phyloP scores from a whole-genome alignment of 2,329 filamentous ascomycete genomes.

The Colletotrichum chlorophyti region DNA sequence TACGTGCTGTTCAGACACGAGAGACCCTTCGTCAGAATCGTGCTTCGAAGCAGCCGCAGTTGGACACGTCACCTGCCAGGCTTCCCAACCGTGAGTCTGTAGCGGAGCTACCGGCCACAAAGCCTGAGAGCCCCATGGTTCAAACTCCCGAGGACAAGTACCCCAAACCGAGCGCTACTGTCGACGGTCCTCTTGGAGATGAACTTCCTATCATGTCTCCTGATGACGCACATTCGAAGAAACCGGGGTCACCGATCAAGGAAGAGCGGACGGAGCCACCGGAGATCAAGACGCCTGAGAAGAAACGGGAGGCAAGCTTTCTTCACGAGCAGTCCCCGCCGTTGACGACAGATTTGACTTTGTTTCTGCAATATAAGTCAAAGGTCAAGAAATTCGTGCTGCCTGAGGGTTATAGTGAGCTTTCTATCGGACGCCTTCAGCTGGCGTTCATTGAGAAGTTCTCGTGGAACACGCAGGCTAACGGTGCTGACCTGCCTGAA shows the following conservation, averaged over 20 bases:
- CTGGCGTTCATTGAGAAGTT: slow-evolving; percentile 99
- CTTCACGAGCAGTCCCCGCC: slow-evolving; percentile 74
- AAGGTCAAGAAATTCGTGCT: slow-evolving; percentile 97
- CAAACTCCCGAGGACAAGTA: slow-evolving; percentile 74
- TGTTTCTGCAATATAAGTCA: slow-evolving; percentile 96
- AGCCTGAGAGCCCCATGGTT: slow-evolving; percentile 50
- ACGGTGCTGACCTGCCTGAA: slow-evolving; percentile 90
- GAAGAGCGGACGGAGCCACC: slow-evolving; percentile 30
- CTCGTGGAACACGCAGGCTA: slow-evolving; percentile 96
- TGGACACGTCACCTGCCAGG: slow-evolving; percentile 69
- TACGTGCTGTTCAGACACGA: slow-evolving; percentile 69
- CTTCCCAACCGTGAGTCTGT: slow-evolving; percentile 59
- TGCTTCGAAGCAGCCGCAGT: slow-evolving; percentile 45
- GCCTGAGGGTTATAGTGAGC: slow-evolving; percentile 80
- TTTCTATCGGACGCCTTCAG: slow-evolving; percentile 88
- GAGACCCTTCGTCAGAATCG: slow-evolving; percentile 58
- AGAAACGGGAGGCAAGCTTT: slow-evolving; percentile 53
- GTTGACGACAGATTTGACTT: slow-evolving; percentile 79
- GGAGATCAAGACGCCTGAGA: slow-evolving; percentile 48
- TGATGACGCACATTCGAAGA: slow-evolving; percentile 36
- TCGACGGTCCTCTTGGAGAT: slow-evolving; percentile 64
- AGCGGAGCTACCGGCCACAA: slow-evolving; percentile 1
- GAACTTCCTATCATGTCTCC: slow-evolving; percentile 45
- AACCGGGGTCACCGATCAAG: slow-evolving; percentile 31
- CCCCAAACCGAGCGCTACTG: slow-evolving; percentile 59